Percentiles rank a stretch among this genome's conserved stretches.
These are phyloP conservation scores for Termitomyces sp. DNA, from an alignment of 768 basidiomycete species.

Conservation along the genomic window DNA sequence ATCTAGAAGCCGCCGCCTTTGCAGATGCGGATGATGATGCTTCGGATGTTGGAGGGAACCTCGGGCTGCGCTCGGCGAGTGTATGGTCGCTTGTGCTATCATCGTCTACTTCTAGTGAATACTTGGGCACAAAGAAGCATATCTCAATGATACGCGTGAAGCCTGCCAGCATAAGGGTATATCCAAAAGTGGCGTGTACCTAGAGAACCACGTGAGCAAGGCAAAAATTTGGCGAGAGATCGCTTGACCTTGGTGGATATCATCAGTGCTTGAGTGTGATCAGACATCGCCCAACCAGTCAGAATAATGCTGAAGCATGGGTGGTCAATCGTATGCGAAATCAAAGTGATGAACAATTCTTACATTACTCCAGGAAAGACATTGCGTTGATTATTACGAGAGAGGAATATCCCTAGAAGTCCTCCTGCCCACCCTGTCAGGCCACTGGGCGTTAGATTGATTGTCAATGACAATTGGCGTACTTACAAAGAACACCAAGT, in stretches of 20 bases:
- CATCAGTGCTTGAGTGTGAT: conserved; percentile 82
- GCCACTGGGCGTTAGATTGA: conserved; percentile 3
- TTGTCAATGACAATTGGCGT: neutral
- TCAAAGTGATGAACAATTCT: conserved; percentile 19
- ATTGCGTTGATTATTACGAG: conserved; percentile 78
- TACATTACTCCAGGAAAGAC: conserved; percentile 83
- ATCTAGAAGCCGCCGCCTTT: conserved; percentile 40
- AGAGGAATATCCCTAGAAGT: conserved; percentile 79
- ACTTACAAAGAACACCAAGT: conserved; percentile 68
- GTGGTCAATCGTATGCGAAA: neutral
- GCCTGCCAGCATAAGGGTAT: conserved; percentile 82
- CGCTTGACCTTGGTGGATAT: conserved; percentile 70
- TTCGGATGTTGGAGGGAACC: conserved; percentile 7
- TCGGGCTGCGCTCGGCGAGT: conserved; percentile 36
- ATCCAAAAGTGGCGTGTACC: conserved; percentile 86
- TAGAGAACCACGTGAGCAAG: conserved; percentile 20
- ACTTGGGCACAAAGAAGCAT: conserved; percentile 60
- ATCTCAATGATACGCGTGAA: conserved; percentile 78
- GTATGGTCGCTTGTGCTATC: conserved; percentile 68
- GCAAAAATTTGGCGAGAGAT: neutral
- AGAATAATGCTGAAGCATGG: conserved; percentile 61
- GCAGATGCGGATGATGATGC: conserved; percentile 16
- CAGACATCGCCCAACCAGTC: conserved; percentile 93
- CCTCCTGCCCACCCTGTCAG: conserved; percentile 90
- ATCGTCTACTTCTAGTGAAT: conserved; percentile 34